Evolutionary conservation across 148 eudicot genomes (phyloP), one percentile per base, ranked within the genome.

Genomic region (Vaccinium myrtillus): DNA sequence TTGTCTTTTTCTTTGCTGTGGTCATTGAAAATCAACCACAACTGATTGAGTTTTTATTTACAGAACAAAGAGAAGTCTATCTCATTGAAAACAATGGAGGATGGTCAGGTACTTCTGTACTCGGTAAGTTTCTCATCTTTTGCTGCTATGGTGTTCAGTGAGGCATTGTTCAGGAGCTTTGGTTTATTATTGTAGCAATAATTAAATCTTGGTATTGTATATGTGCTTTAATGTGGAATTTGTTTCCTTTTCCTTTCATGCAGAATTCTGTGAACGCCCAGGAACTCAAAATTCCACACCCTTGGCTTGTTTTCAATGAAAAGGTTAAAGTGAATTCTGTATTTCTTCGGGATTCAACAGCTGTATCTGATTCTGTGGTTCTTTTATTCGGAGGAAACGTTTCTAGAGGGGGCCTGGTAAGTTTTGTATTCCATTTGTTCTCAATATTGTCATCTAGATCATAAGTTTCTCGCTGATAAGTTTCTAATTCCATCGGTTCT

Each of bases 301-400:
- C 99, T 71, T 97, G 99, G 99, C 91, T 97, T 63, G 98, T 94
- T 84, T 97, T 97, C 86, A 97, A 97, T 85, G 99, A 97, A 81
- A 97, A 97, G 90, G 87, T 97, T 83, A 97, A 97, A 91, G 98
- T 97, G 81, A 95, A 97, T 85, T 86, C 98, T 75, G 99, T 97
- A 69, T 94, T 92, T 75, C 88, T 97, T 49, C 93, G 98, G 81
- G 98, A 97, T 91, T 97, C 99, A 76, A 95, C 99, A 53, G 99
- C 95, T 1, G 95, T 97, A 71, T 94, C 98, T 61, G 99, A 97
- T 90, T 97, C 99, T 27, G 87, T 90, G 77, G 88, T 97, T 81
- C 92, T 97, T 71, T 90, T 97, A 74, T 95, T 97, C 84, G 99
- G 99, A 80, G 99, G 98, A 87, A 86, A 87, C 46, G 69, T 97